Conservation (phyloP, 2,329 filamentous ascomycete species). For the Sporothrix mexicana region DNA sequence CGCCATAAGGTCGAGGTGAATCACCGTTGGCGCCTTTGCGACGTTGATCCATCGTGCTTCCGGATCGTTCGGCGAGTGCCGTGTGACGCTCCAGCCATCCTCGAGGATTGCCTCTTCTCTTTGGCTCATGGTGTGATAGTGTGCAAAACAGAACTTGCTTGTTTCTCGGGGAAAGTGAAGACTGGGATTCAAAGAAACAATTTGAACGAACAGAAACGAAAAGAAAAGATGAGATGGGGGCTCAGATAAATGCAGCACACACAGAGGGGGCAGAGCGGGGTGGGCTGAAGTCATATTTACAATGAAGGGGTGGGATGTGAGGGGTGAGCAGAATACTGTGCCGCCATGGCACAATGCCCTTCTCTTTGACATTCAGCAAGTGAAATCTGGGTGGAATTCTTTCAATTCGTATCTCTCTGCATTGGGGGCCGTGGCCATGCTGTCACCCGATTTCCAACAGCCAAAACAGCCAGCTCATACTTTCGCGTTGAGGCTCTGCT, state of each 20-base stretch:
- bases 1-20: conserved; percentile 69
- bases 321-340: not conserved
- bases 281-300: not conserved
- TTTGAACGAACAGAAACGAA: too few species aligned
- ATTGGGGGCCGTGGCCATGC: not conserved
- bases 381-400: not conserved
- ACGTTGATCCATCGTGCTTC: conserved; percentile 56
- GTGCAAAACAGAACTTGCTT: too few species aligned
- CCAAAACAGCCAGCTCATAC: not conserved
- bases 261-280: not conserved
- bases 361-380: not conserved
- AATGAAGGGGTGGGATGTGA: not conserved
- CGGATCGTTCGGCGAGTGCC: conserved; percentile 36
- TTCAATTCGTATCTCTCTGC: not conserved
- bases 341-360: not conserved
- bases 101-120: conserved; percentile 11
- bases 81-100: conserved; percentile 41
- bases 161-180: too few species aligned
- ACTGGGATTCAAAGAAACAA: not conserved
- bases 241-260: not conserved
- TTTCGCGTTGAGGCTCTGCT: not conserved
- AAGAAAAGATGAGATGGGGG: too few species aligned
- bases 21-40: conserved; percentile 68
- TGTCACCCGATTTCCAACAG: not conserved
- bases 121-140: not conserved